Percentiles rank a stretch among this genome's conserved stretches.
Evolutionary conservation across 148 eudicot species (phyloP).

Genomic region (Limonium bicolor): DNA sequence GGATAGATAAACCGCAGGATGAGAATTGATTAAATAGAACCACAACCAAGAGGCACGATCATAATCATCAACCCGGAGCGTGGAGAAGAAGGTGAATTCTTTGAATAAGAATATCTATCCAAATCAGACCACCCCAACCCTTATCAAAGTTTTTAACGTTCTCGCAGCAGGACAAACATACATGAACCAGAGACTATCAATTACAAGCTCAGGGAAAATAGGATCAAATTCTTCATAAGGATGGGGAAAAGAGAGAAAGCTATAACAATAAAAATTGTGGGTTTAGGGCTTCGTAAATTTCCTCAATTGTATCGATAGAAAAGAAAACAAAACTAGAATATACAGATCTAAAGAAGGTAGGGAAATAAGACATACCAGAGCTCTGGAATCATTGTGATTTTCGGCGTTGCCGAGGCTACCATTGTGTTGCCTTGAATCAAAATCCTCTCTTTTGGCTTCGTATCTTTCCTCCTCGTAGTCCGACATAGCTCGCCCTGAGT

Average conservation of each 20-base stretch:
- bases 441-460: slow-evolving; percentile 35
- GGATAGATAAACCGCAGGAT: no score
- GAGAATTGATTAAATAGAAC: no score
- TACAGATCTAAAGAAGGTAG: not conserved
- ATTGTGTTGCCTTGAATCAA: slow-evolving; percentile 14
- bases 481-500: slow-evolving; percentile 29
- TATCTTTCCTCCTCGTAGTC: slow-evolving; percentile 26
- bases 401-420: slow-evolving; percentile 21
- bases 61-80: no score
- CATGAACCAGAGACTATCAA: not conserved
- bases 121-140: no score
- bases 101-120: no score
- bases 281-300: no score
- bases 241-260: not conserved
- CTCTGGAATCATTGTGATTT: slow-evolving; percentile 26
- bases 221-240: not conserved
- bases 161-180: no score
- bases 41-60: no score
- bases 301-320: not conserved
- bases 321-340: not conserved
- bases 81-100: no score
- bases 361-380: no score
- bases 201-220: not conserved
- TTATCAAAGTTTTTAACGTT: no score
- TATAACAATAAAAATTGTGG: not conserved